These are phyloP conservation scores for Agapanthus africanus DNA, from an alignment of 106 monocot species.

Conservation along the genomic window DNA sequence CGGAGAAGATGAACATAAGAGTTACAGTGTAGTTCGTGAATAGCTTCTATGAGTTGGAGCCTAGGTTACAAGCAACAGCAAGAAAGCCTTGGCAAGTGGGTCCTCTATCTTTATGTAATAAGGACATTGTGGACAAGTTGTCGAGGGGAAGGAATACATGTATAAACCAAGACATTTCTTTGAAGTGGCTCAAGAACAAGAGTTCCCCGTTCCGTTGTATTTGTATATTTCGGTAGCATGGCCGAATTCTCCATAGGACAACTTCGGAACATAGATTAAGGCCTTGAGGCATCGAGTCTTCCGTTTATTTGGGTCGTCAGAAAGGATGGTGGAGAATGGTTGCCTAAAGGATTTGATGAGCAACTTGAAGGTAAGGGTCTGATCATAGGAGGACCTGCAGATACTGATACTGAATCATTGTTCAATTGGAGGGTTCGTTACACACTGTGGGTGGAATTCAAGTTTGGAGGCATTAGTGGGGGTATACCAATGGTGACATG, in stretches of 20 bases:
- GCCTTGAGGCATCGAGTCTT: background rate
- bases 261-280: background rate
- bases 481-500: slow-evolving; percentile 6
- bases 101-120: slow-evolving; percentile 1
- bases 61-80: background rate
- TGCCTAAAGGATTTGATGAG: no score
- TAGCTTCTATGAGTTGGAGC: slow-evolving; percentile 17
- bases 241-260: background rate
- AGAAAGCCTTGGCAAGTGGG: background rate
- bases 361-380: background rate
- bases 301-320: slow-evolving; percentile 22
- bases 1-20: background rate
- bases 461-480: background rate
- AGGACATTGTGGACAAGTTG: background rate
- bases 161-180: background rate
- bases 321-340: no score
- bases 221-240: background rate
- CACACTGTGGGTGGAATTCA: slow-evolving; percentile 17
- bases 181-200: slow-evolving; percentile 4
- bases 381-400: no score
- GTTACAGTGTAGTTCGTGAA: slow-evolving; percentile 5
- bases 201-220: background rate
- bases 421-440: slow-evolving; percentile 7
- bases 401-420: slow-evolving; percentile 7
- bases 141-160: background rate